A percentile compares a stretch with the other conserved stretches of the same genome.
Conservation (phyloP, 306 rosid species). For the cucumber (Cucumis sativus) region DNA sequence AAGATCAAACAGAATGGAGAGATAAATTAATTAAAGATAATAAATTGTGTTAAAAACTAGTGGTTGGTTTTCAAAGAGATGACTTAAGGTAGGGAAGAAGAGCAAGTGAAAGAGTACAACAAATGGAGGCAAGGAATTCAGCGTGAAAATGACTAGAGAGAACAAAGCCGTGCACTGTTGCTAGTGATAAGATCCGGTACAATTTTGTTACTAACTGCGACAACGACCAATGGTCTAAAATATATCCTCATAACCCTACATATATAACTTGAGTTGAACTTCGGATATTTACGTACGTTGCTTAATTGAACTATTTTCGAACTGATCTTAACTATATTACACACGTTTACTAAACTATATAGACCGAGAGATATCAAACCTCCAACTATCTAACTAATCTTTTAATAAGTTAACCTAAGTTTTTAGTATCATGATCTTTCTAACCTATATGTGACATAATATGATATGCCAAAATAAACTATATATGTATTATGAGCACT, state of each 20-base stretch:
- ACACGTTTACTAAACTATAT: no score
- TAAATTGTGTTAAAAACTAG: background rate
- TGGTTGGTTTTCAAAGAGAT: background rate
- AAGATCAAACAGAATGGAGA: background rate
- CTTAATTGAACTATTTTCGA: no score
- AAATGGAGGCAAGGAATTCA: background rate
- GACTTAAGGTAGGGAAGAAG: background rate
- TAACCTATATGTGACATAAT: no score
- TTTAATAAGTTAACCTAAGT: no score
- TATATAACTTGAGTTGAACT: no score
- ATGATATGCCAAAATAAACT: no score
- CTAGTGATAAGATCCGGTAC: background rate
- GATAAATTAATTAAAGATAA: background rate
- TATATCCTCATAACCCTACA: background rate
- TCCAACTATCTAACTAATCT: no score
- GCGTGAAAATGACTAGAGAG: background rate
- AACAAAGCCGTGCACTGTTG: background rate
- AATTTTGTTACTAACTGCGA: background rate
- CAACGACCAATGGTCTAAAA: background rate
- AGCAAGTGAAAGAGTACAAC: background rate
- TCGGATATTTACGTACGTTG: no score
- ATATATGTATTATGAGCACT: no score
- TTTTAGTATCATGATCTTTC: no score
- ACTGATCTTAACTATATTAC: no score
- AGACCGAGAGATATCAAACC: no score